Evolutionary conservation across 1,139 yeast genomes (phyloP), one percentile per base, ranked within the genome.

Genomic region (Kodamaea sp.): DNA sequence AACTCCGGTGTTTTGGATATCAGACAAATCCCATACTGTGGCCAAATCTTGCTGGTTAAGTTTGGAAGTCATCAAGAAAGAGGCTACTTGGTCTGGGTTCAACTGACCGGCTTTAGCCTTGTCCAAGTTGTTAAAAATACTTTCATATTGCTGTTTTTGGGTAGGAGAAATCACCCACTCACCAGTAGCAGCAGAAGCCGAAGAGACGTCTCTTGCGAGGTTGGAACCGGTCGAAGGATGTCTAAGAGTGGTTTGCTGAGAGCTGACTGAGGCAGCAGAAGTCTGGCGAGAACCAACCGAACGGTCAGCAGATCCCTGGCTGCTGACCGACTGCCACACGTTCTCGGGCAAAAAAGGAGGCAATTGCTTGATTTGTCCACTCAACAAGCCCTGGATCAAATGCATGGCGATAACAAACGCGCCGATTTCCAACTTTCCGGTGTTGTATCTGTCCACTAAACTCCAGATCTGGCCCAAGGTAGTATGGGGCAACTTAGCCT

Each of bases 331-430:
- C 44, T 72, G 76, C 90, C 95, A 81, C 39, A 83, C 57, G 26
- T 68, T 64, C 35, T 76, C 79, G 1, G 97, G 90, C 39, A 92
- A 63, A 21, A 70, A 62, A 1, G 80, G 67, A 4, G 98, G 97
- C 39, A 88, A 65, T 39, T 77, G 77, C 38, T 73, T 73, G 46
- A 86, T 65, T 5, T 77, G 51, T n/a, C 89, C 85, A 52, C 80
- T 77, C 53, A 88, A 67, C 28, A 83, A 66, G 35, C 89, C 82
- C 58, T 90, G 97, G 43, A 94, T 87, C 54, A 94, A 72, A 61
- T 87, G 95, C 98, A 94, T 92, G 7, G 98, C 97, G 48, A 92
- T 76, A 24, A 87, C 78, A 52, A 94, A 92, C 49, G 87, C 90
- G 15, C 80, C 72, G 51, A 80, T 76, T 40, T 76, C 73, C 50